phyloP scores from a whole-genome alignment of 2,329 filamentous ascomycete genomes.

The Penicillium concentricum region DNA sequence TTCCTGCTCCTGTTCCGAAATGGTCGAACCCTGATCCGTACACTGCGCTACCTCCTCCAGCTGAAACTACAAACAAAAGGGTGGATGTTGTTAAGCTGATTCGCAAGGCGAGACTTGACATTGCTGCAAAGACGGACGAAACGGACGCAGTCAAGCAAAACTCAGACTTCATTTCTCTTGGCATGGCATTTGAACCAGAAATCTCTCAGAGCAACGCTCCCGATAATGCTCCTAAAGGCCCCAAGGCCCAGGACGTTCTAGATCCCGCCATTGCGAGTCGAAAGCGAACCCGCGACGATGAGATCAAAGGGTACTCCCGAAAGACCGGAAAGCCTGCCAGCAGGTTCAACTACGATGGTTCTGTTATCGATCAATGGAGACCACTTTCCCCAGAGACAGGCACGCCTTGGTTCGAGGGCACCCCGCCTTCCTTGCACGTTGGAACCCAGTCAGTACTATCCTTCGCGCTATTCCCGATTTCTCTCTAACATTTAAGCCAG shows the following conservation, averaged over 20 bases:
- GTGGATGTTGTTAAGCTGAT: constrained; percentile 88
- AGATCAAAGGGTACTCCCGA: constrained; percentile 60
- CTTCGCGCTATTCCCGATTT: neutral
- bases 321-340: constrained; percentile 53
- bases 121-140: constrained; percentile 47
- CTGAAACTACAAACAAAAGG: constrained; percentile 69
- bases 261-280: constrained; percentile 59
- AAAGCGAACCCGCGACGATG: constrained; percentile 73
- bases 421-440: constrained; percentile 32
- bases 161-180: constrained; percentile 89
- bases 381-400: constrained; percentile 41
- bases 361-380: constrained; percentile 55
- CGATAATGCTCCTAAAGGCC: constrained; percentile 38
- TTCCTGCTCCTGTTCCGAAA: constrained; percentile 56
- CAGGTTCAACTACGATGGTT: constrained; percentile 53
- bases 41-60: constrained; percentile 77
- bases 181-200: constrained; percentile 52
- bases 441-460: constrained; percentile 32
- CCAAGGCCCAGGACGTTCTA: constrained; percentile 29
- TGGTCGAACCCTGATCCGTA: constrained; percentile 98
- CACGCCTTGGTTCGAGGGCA: constrained; percentile 61
- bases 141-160: constrained; percentile 56
- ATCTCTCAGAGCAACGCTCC: constrained; percentile 24
- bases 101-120: constrained; percentile 76
- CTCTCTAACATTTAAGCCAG: constrained; percentile 42